A percentile compares a stretch with the other conserved stretches of the same genome.
Conservation (phyloP, 495 filamentous ascomycete genomes). For the Talaromyces adpressus region DNA sequence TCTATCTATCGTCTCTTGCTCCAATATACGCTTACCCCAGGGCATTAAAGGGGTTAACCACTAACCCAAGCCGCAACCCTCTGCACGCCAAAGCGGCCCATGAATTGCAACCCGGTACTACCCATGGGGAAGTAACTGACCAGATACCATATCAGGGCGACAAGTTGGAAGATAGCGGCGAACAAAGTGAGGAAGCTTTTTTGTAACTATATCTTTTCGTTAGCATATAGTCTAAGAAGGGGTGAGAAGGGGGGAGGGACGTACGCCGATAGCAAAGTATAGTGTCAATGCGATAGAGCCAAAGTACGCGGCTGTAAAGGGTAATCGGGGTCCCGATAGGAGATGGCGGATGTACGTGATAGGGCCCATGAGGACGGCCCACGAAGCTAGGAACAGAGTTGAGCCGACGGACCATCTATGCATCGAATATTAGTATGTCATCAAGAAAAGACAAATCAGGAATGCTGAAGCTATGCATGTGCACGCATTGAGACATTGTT, state of each 20-base stretch:
- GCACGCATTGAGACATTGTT: not conserved
- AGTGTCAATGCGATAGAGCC: conserved; percentile 86
- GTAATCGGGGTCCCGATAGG: conserved; percentile 74
- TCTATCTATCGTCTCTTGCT: not conserved
- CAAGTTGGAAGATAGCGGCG: conserved; percentile 74
- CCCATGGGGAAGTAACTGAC: conserved; percentile 99
- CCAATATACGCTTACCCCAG: not conserved
- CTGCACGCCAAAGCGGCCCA: conserved; percentile 75
- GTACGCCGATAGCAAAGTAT: conserved; percentile 86
- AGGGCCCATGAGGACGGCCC: conserved; percentile 90
- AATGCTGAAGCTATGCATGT: not conserved
- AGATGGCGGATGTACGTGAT: conserved; percentile 75
- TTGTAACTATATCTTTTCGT: conserved; percentile 51
- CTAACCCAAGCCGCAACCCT: conserved; percentile 86
- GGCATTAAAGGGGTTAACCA: conserved; percentile 34
- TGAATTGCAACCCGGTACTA: conserved; percentile 76
- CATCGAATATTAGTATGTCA: not conserved
- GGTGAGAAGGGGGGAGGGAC: conserved; percentile 20
- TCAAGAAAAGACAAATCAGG: not conserved
- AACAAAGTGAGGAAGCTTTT: conserved; percentile 76
- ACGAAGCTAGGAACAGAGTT: conserved; percentile 82
- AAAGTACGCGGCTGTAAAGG: conserved; percentile 96
- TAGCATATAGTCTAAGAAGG: not conserved
- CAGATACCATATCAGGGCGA: conserved; percentile 82
- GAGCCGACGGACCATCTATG: conserved; percentile 91